Base-by-base conservation (phyloP, 352 stramenopile genomes). In the Albugo laibachii region DNA sequence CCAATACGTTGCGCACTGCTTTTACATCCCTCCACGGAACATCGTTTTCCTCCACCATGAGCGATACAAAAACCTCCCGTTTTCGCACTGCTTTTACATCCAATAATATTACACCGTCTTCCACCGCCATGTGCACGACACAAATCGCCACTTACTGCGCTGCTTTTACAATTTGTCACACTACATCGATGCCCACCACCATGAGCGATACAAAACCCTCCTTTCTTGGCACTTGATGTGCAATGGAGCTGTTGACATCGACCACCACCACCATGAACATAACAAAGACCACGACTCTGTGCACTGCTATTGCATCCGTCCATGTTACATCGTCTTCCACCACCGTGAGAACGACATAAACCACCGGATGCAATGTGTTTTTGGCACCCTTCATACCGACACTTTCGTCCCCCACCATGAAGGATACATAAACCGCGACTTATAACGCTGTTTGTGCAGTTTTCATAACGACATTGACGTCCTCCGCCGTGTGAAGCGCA, bases 191-290 rank as follows among this genome's bases (percentile, higher is more conserved):
- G 74, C 38, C 77, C 74, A 47, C 77, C 77, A n/a, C 77, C 77
- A 41, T 91, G 77, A 2, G 77, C 74, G 36, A 87, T 87, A 35
- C 77, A 91, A 45, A 75, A 78, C 13, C 77, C 77, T 45, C 77
- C 77, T 60, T 87, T 91, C 63, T 87, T 87, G 49, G 75, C 77
- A 36, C 72, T 86, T 2, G 72, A 86, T 21, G 66, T 79, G 48
- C 77, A 91, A 11, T 58, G 69, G 42, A 50, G 51, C 53, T 66
- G 72, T 61, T 87, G 77, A 47, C 77, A 91, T 14, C 74, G 74
- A 11, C 75, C 74, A 41, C 77, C 77, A 5, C 77, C 77, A 27
- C 77, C 77, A 45, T 91, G 77, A 1, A 87, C 75, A 60, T 87
- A 87, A 59, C 77, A 91, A 3, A 91, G 47, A 11, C 74, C 77